Evolutionary conservation across 768 basidiomycete species (phyloP).

Genomic region (Mycena amicta): DNA sequence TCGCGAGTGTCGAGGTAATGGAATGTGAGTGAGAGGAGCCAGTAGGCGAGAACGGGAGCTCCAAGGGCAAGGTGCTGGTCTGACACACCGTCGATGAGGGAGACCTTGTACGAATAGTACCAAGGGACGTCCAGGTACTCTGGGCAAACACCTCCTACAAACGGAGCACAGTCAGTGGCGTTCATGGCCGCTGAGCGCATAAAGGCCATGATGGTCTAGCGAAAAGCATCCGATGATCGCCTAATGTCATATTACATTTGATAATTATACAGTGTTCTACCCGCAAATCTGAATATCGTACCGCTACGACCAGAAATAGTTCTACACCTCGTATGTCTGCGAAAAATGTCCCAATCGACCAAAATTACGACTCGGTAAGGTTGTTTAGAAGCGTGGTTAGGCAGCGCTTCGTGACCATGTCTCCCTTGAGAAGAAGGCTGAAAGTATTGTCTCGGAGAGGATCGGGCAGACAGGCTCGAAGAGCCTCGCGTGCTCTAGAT

Average conservation of each 20-base stretch:
- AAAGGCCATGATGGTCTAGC: conserved; percentile 1
- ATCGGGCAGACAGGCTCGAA: conserved; percentile 94
- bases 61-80: conserved; percentile 75
- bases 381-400: conserved; percentile 89
- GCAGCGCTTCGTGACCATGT: conserved; percentile 97
- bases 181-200: conserved; percentile 34
- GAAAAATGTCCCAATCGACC: not conserved
- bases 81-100: conserved; percentile 57
- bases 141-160: conserved; percentile 41
- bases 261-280: conserved; percentile 19
- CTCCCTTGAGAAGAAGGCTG: conserved; percentile 89
- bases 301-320: too few relatives aligned
- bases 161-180: conserved; percentile 36
- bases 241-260: not conserved
- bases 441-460: conserved; percentile 95
- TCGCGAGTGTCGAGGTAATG: conserved; percentile 76
- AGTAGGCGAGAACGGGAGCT: conserved; percentile 82
- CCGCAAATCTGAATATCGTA: too few relatives aligned
- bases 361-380: conserved; percentile 66
- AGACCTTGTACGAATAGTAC: conserved; percentile 52
- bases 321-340: too few relatives aligned
- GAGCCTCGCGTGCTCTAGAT: conserved; percentile 87
- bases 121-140: conserved; percentile 45
- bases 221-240: not conserved
- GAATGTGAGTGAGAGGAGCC: conserved; percentile 80